Conservation (phyloP, 768 basidiomycete species). For the Amanita subjunquillea region DNA sequence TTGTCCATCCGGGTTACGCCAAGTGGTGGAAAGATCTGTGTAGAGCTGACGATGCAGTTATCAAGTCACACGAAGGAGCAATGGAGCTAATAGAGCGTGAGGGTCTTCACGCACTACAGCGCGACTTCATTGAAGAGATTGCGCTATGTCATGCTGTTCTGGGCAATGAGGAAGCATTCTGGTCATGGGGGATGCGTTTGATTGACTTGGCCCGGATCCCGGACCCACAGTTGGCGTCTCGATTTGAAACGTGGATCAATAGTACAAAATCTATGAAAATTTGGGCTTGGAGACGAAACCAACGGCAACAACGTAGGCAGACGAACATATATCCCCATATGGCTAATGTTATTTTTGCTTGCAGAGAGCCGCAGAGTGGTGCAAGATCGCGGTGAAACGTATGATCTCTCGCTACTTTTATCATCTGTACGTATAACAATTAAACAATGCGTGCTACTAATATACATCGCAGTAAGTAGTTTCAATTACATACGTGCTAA, state of each 20-base stretch:
- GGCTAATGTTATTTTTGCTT: not conserved
- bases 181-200: conserved; percentile 23
- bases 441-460: no score
- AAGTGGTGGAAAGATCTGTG: conserved; percentile 34
- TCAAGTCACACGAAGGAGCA: conserved; percentile 25
- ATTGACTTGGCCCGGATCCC: conserved; percentile 15
- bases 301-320: conserved; percentile 12
- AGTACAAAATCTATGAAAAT: conserved; percentile 20
- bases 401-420: not conserved
- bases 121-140: conserved; percentile 31
- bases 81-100: conserved; percentile 30
- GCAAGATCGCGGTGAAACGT: not conserved
- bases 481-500: no score
- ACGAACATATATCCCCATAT: not conserved
- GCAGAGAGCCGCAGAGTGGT: not conserved
- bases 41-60: conserved; percentile 27
- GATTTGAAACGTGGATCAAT: conserved; percentile 20
- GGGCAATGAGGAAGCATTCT: conserved; percentile 25
- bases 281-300: conserved; percentile 34
- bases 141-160: conserved; percentile 30
- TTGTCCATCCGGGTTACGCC: conserved; percentile 24
- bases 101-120: conserved; percentile 28
- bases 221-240: conserved; percentile 17
- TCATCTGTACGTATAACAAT: not conserved
- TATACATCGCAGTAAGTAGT: no score